Evolutionary conservation across 2,329 filamentous ascomycete species (phyloP), one percentile per base, ranked within the genome.

Genomic region (Pyrenochaeta sp.): DNA sequence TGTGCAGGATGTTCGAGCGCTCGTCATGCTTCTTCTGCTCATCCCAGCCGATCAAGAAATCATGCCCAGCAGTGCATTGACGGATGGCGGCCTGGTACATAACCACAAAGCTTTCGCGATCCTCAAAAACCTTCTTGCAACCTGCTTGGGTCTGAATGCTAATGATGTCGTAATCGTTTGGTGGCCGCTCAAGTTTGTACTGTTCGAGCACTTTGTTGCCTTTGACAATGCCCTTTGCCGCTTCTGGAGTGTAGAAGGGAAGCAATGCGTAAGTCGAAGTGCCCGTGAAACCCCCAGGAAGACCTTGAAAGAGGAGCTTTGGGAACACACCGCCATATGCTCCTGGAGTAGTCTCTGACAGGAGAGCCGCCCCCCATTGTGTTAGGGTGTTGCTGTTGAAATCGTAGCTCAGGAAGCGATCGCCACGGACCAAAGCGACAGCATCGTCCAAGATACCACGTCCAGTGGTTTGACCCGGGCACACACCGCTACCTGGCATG

Each of bases 391-490:
- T 66, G 34, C 58, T 61, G 40, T 67, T 68, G 51, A 69, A 92
- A 66, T 92, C 88, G 14, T 79, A 67, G 0, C 88, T 91, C 72
- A 90, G 89, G 72, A 89, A 86, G 14, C 89, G 77, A 60, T 93
- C 89, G 36, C 87, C 87, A 19, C 88, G 82, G 7, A 90, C 87
- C 4, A 91, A 77, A 17, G 84, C 81, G 0, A 91, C 87, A 2
- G 88, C 87, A 55, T 92, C 88, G 0, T 87, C 89, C 6, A 92
- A 72, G 10, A 92, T 83, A 6, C 88, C 88, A 27, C 87, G 81
- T 0, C 85, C 88, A 47, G 90, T 87, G 24, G 88, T 90, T 60
- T 88, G 89, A 0, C 85, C 89, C 0, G 88, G 59, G 88, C 81
- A 35, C 2, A 63, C 59, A 29, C 88, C 88, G 8, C 88, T 85